These are phyloP conservation scores for Astrothelium macrocarpum DNA, from an alignment of 495 filamentous ascomycete species.

Conservation along the genomic window DNA sequence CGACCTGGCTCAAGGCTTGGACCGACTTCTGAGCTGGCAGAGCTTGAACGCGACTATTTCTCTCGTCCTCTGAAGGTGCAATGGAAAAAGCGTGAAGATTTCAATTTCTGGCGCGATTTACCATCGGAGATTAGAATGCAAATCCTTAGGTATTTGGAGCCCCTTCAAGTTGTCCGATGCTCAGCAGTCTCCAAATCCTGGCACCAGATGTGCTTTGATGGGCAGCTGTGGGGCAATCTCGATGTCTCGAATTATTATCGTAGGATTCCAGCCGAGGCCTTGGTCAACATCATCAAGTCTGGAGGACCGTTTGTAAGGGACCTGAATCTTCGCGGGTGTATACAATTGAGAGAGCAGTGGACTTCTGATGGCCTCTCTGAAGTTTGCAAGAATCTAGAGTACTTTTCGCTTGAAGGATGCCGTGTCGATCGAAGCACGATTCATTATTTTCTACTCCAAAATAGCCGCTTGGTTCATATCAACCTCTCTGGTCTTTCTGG, in stretches of 20 bases:
- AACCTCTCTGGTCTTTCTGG: constrained; percentile 73
- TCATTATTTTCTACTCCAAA: constrained; percentile 69
- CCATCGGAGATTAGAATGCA: constrained; percentile 73
- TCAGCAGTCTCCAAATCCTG: constrained; percentile 74
- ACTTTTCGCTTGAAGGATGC: constrained; percentile 81
- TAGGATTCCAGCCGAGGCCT: constrained; percentile 69
- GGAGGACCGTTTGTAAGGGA: constrained; percentile 86
- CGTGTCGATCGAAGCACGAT: constrained; percentile 70
- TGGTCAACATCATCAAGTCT: constrained; percentile 74
- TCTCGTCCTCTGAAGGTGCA: constrained; percentile 30
- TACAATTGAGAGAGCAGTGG: constrained; percentile 72
- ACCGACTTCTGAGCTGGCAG: constrained; percentile 21
- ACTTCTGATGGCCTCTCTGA: constrained; percentile 63
- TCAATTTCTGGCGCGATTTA: constrained; percentile 73
- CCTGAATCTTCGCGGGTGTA: constrained; percentile 72
- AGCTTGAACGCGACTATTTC: constrained; percentile 39
- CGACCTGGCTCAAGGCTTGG: constrained; percentile 37
- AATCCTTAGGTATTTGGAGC: constrained; percentile 65
- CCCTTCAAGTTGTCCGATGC: constrained; percentile 72
- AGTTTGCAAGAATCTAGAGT: constrained; percentile 75
- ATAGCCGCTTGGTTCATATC: constrained; percentile 65
- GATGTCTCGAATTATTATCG: constrained; percentile 82
- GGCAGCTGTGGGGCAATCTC: constrained; percentile 79
- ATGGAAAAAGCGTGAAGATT: constrained; percentile 37
- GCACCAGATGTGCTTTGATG: constrained; percentile 84